phyloP scores from a whole-genome alignment of 768 basidiomycete genomes.

The Termitomyces sp. region DNA sequence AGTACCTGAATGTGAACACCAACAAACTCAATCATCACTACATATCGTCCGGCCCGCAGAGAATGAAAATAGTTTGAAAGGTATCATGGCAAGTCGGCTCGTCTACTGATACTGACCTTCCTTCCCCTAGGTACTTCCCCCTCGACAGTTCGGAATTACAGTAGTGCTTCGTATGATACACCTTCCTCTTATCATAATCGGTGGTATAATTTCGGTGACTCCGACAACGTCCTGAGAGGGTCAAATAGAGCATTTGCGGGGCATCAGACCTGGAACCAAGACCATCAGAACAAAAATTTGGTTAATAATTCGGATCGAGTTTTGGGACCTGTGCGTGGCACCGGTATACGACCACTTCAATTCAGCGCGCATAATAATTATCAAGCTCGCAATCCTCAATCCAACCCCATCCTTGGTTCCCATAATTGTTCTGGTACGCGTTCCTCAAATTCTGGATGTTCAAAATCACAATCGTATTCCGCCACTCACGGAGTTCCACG shows the following conservation, averaged over 20 bases:
- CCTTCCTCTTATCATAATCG: background rate
- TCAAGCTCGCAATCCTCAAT: background rate
- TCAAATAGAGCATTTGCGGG: background rate
- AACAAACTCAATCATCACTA: background rate
- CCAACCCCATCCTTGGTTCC: background rate
- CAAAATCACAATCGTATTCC: background rate
- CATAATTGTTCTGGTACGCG: background rate
- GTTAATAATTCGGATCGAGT: background rate
- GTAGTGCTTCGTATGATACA: background rate
- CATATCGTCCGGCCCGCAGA: background rate
- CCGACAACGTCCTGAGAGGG: background rate
- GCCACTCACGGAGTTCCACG: slow-evolving; percentile 1
- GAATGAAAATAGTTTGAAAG: background rate
- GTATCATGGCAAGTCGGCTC: background rate
- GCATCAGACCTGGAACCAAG: slow-evolving; percentile 5
- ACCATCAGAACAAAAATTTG: background rate
- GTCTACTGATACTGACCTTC: background rate
- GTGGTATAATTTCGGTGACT: background rate
- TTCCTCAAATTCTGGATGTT: background rate
- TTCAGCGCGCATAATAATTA: background rate
- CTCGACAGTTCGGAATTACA: too few species aligned
- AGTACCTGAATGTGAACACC: background rate
- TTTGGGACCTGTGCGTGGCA: background rate
- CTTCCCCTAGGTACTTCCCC: background rate
- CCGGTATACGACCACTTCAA: background rate